Conservation (phyloP, 441 rosid species). For the Biscutella laevigata region DNA sequence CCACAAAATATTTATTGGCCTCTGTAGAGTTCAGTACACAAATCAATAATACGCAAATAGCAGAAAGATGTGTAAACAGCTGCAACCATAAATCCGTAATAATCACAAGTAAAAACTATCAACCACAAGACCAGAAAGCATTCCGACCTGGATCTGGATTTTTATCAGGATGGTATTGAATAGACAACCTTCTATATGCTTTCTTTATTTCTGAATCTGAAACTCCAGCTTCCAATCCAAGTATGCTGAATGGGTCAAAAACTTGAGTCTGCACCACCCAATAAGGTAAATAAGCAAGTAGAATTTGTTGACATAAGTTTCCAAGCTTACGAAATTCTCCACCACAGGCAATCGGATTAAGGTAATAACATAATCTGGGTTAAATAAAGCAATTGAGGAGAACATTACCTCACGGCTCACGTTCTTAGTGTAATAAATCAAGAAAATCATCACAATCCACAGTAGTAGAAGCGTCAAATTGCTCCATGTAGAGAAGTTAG, state of each 20-base stretch:
- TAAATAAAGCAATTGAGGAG: not conserved
- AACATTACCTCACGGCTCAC: slow-evolving; percentile 68
- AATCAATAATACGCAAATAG: not conserved
- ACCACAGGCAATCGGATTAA: not conserved
- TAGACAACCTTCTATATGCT: slow-evolving; percentile 79
- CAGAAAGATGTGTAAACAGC: slow-evolving; percentile 7
- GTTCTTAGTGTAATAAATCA: slow-evolving; percentile 79
- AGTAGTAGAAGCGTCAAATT: slow-evolving; percentile 78
- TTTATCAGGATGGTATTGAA: slow-evolving; percentile 96
- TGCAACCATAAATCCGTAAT: not conserved
- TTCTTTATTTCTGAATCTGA: slow-evolving; percentile 76
- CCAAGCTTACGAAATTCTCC: not conserved
- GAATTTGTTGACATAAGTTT: slow-evolving; percentile 8
- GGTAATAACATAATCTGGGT: no score
- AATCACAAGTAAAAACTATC: not conserved
- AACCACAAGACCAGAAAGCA: not conserved
- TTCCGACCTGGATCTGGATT: slow-evolving; percentile 98
- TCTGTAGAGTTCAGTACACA: slow-evolving; percentile 36
- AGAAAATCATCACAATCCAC: slow-evolving; percentile 79
- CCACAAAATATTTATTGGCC: slow-evolving; percentile 83
- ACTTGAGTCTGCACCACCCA: slow-evolving; percentile 53
- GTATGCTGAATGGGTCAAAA: slow-evolving; percentile 84
- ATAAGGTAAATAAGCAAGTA: slow-evolving; percentile 6
- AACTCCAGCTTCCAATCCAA: slow-evolving; percentile 66
- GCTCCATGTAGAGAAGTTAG: slow-evolving; percentile 87